phyloP scores from a whole-genome alignment of 1,284 basidiomycete species.

The Trichosporon asahii region DNA sequence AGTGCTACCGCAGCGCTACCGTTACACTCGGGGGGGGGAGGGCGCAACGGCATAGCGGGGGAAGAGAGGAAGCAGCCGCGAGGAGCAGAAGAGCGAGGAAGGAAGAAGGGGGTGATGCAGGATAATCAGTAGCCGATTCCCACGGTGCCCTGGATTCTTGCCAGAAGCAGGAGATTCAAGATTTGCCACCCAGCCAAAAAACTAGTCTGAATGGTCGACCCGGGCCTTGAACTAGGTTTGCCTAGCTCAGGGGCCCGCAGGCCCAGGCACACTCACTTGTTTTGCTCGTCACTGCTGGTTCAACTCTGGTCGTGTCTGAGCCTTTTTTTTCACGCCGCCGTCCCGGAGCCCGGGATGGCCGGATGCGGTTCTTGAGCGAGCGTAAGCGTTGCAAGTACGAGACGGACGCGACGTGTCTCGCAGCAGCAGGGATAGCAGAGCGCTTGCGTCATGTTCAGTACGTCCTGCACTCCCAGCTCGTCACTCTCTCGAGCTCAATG shows the following conservation, averaged over 20 bases:
- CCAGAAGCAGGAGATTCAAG: too few species aligned
- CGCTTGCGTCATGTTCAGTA: not conserved
- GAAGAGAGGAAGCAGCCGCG: not conserved
- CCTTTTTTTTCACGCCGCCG: not conserved
- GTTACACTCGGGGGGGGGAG: too few species aligned
- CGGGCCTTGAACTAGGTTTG: not conserved
- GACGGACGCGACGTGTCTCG: not conserved
- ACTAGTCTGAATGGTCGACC: not conserved
- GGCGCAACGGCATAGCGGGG: not conserved
- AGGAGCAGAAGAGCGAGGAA: not conserved
- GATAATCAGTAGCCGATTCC: slow-evolving; percentile 11
- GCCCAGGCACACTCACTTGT: not conserved
- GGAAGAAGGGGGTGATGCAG: not conserved
- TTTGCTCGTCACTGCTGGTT: not conserved
- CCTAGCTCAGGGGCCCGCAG: not conserved
- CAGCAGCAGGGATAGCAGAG: too few species aligned
- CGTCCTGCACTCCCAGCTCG: not conserved
- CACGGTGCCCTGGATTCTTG: slow-evolving; percentile 1
- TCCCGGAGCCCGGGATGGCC: too few species aligned
- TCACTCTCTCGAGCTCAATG: not conserved
- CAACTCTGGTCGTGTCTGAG: not conserved
- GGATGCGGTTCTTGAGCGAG: not conserved
- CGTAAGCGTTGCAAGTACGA: not conserved
- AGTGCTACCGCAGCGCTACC: too few species aligned
- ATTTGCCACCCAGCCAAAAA: slow-evolving; percentile 1